phyloP scores from a whole-genome alignment of 768 basidiomycete genomes.

The Lentinula aciculospora region DNA sequence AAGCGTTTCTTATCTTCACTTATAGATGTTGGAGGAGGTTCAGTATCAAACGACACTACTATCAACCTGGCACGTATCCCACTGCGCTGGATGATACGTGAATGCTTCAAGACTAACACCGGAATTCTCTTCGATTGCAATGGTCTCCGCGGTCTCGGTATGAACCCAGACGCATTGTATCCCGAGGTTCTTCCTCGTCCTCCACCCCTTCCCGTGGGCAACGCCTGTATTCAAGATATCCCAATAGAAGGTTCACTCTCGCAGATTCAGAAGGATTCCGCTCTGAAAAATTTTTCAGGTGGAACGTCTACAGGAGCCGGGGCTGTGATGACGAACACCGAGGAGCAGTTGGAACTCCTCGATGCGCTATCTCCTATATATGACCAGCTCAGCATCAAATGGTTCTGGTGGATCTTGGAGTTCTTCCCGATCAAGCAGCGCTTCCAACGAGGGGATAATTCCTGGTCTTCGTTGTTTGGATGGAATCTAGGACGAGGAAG shows the following conservation, averaged over 20 bases:
- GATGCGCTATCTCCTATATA: slow-evolving; percentile 48
- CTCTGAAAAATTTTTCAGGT: slow-evolving; percentile 11
- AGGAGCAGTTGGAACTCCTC: slow-evolving; percentile 57
- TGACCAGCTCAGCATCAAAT: slow-evolving; percentile 48
- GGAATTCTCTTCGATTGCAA: slow-evolving; percentile 56
- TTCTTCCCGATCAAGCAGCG: slow-evolving; percentile 33
- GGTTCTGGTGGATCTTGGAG: slow-evolving; percentile 67
- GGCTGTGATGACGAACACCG: slow-evolving; percentile 23
- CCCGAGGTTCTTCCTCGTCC: slow-evolving; percentile 35
- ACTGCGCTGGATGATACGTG: slow-evolving; percentile 72
- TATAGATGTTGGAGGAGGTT: slow-evolving; percentile 72
- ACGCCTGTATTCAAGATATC: slow-evolving; percentile 15
- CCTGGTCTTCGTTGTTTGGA: slow-evolving; percentile 29
- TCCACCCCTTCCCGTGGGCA: slow-evolving; percentile 29
- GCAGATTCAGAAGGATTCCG: slow-evolving; percentile 10
- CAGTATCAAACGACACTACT: slow-evolving; percentile 47
- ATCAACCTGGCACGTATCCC: slow-evolving; percentile 66
- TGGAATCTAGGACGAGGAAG: slow-evolving; percentile 36
- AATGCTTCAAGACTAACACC: slow-evolving; percentile 50
- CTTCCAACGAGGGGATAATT: slow-evolving; percentile 34
- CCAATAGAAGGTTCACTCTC: slow-evolving; percentile 12
- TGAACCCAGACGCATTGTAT: slow-evolving; percentile 40
- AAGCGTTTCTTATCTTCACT: neutral
- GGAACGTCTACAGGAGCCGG: slow-evolving; percentile 14
- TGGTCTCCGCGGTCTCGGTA: slow-evolving; percentile 37